Evolutionary conservation across 2,329 filamentous ascomycete species (phyloP).

Genomic region (Exophiala dermatitidis): DNA sequence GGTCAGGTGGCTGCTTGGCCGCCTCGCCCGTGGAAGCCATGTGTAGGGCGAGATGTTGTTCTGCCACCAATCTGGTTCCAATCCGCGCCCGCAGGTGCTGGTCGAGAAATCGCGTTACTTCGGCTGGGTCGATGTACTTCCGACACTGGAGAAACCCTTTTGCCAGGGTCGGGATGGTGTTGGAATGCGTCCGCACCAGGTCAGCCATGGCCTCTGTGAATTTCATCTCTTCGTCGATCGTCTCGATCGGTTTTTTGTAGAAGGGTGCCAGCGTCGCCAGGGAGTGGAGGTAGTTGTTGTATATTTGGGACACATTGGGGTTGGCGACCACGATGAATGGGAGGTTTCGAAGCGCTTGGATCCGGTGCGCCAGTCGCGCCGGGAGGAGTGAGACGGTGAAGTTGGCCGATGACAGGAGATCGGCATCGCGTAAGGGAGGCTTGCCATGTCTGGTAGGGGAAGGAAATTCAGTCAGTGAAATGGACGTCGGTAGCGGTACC

Average conservation of each 20-base stretch:
- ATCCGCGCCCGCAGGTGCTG: constrained; percentile 90
- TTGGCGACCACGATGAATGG: constrained; percentile 99
- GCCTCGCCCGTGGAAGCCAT: constrained; percentile 65
- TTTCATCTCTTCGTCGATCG: constrained; percentile 74
- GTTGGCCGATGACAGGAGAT: constrained; percentile 83
- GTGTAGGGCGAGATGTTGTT: constrained; percentile 93
- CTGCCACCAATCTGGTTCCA: constrained; percentile 85
- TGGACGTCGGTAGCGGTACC: not conserved
- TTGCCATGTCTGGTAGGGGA: constrained; percentile 54
- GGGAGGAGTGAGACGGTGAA: constrained; percentile 91
- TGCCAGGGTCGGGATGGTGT: constrained; percentile 89
- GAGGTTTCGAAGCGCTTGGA: constrained; percentile 84
- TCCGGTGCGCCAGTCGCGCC: constrained; percentile 84
- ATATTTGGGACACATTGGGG: constrained; percentile 86
- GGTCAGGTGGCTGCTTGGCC: constrained; percentile 36
- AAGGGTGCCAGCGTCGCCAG: constrained; percentile 85
- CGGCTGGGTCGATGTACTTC: constrained; percentile 72
- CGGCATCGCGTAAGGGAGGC: constrained; percentile 71
- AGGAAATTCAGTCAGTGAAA: constrained; percentile 11
- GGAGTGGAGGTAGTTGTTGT: constrained; percentile 92
- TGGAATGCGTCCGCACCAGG: constrained; percentile 86
- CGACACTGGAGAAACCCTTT: constrained; percentile 88
- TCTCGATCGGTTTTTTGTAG: constrained; percentile 63
- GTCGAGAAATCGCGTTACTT: constrained; percentile 89
- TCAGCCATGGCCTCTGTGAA: constrained; percentile 93